Evolutionary conservation across 2,329 filamentous ascomycete species (phyloP).

Genomic region (Epichloe amarillans): DNA sequence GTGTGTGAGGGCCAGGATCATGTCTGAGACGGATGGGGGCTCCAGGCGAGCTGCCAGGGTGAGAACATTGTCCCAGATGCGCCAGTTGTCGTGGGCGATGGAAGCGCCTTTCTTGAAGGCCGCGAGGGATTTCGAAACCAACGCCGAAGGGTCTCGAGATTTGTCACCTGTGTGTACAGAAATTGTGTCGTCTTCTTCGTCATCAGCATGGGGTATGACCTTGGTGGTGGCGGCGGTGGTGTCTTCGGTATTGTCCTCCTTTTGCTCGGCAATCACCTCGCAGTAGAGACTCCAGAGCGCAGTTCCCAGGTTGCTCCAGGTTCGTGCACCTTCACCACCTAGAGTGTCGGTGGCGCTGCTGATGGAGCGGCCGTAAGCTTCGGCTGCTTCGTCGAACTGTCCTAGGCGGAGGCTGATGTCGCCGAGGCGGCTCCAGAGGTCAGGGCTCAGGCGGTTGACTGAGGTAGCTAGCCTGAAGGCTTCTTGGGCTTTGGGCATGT

Average conservation of each 20-base stretch:
- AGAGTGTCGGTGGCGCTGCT: constrained; percentile 43
- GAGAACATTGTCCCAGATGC: constrained; percentile 95
- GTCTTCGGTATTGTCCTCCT: constrained; percentile 13
- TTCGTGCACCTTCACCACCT: constrained; percentile 80
- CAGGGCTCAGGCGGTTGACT: constrained; percentile 68
- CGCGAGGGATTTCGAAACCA: constrained; percentile 61
- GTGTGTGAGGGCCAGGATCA: constrained; percentile 60
- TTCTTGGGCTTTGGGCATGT: constrained; percentile 56
- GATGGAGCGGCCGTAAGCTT: constrained; percentile 74
- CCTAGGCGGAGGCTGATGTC: constrained; percentile 73
- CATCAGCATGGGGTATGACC: neutral
- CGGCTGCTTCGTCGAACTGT: constrained; percentile 64
- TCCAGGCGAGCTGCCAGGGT: constrained; percentile 68
- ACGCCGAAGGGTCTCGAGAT: constrained; percentile 38
- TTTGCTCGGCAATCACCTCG: constrained; percentile 31
- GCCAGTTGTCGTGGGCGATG: constrained; percentile 73
- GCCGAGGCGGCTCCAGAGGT: constrained; percentile 81
- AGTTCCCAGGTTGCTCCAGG: constrained; percentile 89
- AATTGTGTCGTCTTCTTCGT: constrained; percentile 17
- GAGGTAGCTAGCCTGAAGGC: constrained; percentile 67
- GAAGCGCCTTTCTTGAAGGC: constrained; percentile 80
- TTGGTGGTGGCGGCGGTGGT: constrained; percentile 15
- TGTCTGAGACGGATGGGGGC: constrained; percentile 62
- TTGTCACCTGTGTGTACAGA: constrained; percentile 10
- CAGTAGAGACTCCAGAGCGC: constrained; percentile 60